Base-by-base conservation (phyloP, 441 rosid genomes). In the Aleurites moluccanus region DNA sequence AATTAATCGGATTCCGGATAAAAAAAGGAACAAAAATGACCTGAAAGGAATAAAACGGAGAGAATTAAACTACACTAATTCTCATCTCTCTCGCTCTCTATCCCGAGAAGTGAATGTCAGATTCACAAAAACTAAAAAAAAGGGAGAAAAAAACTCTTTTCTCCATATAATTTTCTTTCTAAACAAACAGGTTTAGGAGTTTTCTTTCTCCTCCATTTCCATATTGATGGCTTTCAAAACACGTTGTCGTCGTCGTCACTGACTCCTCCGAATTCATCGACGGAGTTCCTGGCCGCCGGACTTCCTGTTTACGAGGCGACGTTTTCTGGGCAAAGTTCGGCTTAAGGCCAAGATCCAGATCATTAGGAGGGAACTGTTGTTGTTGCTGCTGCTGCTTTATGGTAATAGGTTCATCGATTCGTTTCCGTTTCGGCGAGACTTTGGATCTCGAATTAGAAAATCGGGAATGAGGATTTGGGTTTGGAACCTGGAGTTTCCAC, bases 201-300 rank as follows among this genome's bases (percentile, higher is more conserved):
- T 84, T 89, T 75, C 50, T 81, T 59, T 86, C 84, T n/a, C 78
- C 81, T 73, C 82, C 83, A 53, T 73, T 73, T 33, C 65, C 73
- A 61, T 74, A 73, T 45, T 70, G 85, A 75, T 69, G 85, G 76
- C 86, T 87, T 27, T 87, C 94, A 23, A 85, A 84, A 78, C 88
- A 89, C 23, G 94, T 88, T 30, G 93, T 84, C 68, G 91, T 89
- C 62, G 96, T 89, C 70, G 92, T 92, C 59, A 75, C 97, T 0
- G 98, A 94, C 74, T 87, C 98, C 85, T 92, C 98, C 33, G 98
- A 91, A 74, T 84, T 89, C 96, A 90, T 87, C 21, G 97, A 92
- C 64, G 94, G 91, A 61, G 89, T 86, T 38, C 80, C 93, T 16
- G 88, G 88, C 21, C 84, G 80, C 60, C 85, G 74, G n/a, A 38